Conservation (phyloP, 2,329 filamentous ascomycete species). For the Pyrenochaeta sp. region DNA sequence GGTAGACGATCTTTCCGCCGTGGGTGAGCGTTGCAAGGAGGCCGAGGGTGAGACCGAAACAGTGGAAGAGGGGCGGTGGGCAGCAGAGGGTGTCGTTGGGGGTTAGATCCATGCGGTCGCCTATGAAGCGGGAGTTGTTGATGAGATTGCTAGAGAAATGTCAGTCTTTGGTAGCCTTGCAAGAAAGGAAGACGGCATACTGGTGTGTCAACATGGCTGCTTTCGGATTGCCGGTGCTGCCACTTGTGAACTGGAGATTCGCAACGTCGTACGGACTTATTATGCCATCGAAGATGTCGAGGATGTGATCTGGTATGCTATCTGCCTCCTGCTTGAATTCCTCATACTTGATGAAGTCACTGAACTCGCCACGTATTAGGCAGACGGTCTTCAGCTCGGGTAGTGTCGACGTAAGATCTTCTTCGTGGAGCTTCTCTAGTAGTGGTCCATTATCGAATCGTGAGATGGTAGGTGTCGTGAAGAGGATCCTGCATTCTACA, state of each 20-base stretch:
- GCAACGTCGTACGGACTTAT: constrained; percentile 46
- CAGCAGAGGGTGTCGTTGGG: constrained; percentile 75
- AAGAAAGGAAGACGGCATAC: constrained; percentile 23
- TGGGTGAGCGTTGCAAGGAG: constrained; percentile 77
- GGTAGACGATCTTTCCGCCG: constrained; percentile 79
- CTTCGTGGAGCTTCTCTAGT: constrained; percentile 51
- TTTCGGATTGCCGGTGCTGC: constrained; percentile 50
- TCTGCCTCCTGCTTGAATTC: constrained; percentile 58
- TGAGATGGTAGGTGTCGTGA: constrained; percentile 75
- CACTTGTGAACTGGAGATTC: constrained; percentile 51
- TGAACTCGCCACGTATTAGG: constrained; percentile 42
- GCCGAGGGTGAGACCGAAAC: constrained; percentile 81
- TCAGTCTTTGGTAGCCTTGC: constrained; percentile 1
- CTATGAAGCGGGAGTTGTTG: constrained; percentile 57
- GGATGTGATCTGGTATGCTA: constrained; percentile 42
- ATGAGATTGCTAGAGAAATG: constrained; percentile 42
- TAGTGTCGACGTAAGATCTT: constrained; percentile 25
- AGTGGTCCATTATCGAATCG: constrained; percentile 69
- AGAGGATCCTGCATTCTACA: constrained; percentile 74
- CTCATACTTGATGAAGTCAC: constrained; percentile 67
- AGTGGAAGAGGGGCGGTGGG: constrained; percentile 85
- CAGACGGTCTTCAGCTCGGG: constrained; percentile 44
- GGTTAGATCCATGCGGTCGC: constrained; percentile 76
- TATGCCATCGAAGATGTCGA: constrained; percentile 47
- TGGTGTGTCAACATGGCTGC: constrained; percentile 52